Evolutionary conservation across 2,329 filamentous ascomycete species (phyloP).

Genomic region (Shiraia bambusicola): DNA sequence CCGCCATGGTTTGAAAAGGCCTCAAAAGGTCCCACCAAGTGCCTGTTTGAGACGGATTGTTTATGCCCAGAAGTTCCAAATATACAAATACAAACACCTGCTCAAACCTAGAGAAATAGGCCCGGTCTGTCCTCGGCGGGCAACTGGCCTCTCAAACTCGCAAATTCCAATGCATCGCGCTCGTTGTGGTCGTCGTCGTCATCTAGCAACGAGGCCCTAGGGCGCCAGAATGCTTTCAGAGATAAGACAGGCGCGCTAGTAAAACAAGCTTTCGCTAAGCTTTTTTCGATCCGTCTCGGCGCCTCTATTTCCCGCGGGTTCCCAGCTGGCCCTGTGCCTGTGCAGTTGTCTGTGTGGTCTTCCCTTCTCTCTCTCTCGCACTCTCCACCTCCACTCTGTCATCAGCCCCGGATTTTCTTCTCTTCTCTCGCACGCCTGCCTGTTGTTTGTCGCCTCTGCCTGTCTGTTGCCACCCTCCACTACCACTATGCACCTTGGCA

Average conservation of each 20-base stretch:
- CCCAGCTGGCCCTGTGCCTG: conserved; percentile 16
- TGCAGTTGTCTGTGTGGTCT: no score
- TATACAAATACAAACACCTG: no score
- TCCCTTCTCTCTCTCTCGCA: background rate
- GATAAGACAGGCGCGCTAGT: background rate
- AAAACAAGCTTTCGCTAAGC: conserved; percentile 33
- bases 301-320: background rate
- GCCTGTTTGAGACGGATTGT: no score
- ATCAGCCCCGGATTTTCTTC: no score
- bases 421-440: background rate
- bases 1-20: no score
- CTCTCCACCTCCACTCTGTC: no score
- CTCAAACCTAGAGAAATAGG: no score
- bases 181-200: background rate
- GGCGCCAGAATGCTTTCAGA: background rate
- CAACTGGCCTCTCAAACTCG: no score
- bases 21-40: no score
- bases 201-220: background rate
- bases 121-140: no score
- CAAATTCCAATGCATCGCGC: no score
- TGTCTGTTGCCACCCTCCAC: conserved; percentile 4
- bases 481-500: conserved; percentile 22
- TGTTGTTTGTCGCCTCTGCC: background rate
- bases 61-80: no score
- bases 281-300: conserved; percentile 14